Evolutionary conservation across 2,329 filamentous ascomycete genomes (phyloP), one percentile per base, ranked within the genome.

Genomic region (Gnomoniopsis sp.): DNA sequence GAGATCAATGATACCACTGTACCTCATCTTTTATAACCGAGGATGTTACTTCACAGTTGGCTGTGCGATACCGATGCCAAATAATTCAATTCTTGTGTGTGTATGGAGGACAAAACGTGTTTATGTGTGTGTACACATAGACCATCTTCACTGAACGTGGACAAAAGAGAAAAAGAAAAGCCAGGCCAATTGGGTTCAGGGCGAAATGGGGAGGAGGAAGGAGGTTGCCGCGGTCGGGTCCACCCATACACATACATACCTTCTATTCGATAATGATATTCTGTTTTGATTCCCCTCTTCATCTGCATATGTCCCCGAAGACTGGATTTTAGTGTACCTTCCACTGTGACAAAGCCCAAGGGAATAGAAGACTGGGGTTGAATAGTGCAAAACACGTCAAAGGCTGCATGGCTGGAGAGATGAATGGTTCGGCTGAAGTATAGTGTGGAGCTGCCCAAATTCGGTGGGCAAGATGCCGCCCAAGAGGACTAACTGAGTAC

Each of bases 211-310:
- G 26, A 30, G 26, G 26, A 30, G 26, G 26, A 30, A 8, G 26
- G 26, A 30, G 26, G 4, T 30, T 30, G 26, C 8, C 26, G 26
- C 26, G 8, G 8, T 30, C 8, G 26, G 8, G 26, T 30, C n/a
- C 14, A 10, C 23, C 26, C 34, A 34, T 19, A 22, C 52, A 36
- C 34, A 46, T 14, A 15, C 34, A 30, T 33, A 49, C 26, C 26
- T 59, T 59, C 57, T 56, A 59, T 59, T 59, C 57, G 53, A 59
- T 59, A 59, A 59, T 59, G 57, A 54, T 47, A 59, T 59, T 59
- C 46, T 34, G 26, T 48, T 56, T n/a, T 56, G 44, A 56, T 56
- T 49, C 48, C 48, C 53, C 19, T 14, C 30, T 36, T n/a, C 48
- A 34, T 21, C 12, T 19, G n/a, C n/a, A 17, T 17, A 3, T 15